Evolutionary conservation across 1,139 yeast species (phyloP).

Genomic region (Taphrina communis): DNA sequence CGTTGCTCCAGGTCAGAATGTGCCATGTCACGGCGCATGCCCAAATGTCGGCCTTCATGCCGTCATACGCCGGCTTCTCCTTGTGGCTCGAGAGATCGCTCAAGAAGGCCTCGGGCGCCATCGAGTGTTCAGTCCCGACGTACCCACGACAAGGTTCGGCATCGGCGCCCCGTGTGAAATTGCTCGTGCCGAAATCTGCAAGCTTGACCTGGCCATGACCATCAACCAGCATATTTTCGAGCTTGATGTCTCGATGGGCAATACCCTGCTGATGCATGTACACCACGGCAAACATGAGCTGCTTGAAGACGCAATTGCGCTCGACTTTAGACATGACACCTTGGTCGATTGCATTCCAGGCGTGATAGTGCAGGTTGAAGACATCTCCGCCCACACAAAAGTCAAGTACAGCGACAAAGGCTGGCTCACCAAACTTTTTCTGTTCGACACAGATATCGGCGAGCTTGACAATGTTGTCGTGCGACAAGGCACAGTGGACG

Average conservation of each 20-base stretch:
- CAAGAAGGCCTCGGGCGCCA: slow-evolving; percentile 80
- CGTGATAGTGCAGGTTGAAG: slow-evolving; percentile 61
- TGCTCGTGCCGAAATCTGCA: slow-evolving; percentile 75
- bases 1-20: slow-evolving; percentile 67
- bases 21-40: slow-evolving; percentile 82
- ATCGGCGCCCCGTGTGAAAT: slow-evolving; percentile 58
- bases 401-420: slow-evolving; percentile 86
- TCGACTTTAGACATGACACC: slow-evolving; percentile 54
- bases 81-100: slow-evolving; percentile 42
- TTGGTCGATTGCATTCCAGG: slow-evolving; percentile 46
- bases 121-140: slow-evolving; percentile 79
- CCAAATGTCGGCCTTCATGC: slow-evolving; percentile 85
- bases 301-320: slow-evolving; percentile 68
- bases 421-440: slow-evolving; percentile 46
- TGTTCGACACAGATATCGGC: slow-evolving; percentile 61
- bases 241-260: slow-evolving; percentile 75
- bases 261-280: slow-evolving; percentile 74
- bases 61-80: slow-evolving; percentile 66
- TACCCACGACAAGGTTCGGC: slow-evolving; percentile 43
- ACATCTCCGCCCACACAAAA: slow-evolving; percentile 95
- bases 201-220: slow-evolving; percentile 72
- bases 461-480: slow-evolving; percentile 71
- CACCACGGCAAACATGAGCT: slow-evolving; percentile 72
- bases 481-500: slow-evolving; percentile 70
- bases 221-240: slow-evolving; percentile 70